These are phyloP conservation scores for Cicer yamashitae DNA, from an alignment of 306 rosid species.

Conservation along the genomic window DNA sequence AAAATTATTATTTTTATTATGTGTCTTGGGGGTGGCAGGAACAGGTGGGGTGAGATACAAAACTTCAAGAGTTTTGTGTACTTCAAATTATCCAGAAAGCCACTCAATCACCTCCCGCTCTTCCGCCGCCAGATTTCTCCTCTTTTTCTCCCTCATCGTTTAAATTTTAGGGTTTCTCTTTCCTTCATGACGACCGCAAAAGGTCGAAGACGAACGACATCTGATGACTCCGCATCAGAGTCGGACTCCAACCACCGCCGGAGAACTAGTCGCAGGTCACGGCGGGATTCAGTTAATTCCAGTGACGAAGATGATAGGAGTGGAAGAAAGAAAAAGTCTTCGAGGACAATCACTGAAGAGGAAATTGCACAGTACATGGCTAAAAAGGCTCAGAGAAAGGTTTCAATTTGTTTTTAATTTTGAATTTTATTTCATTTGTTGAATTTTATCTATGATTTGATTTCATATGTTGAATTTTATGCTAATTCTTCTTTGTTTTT, in stretches of 20 bases:
- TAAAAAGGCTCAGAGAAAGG: slow-evolving; percentile 87
- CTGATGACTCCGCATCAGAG: slow-evolving; percentile 55
- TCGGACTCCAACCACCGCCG: slow-evolving; percentile 50
- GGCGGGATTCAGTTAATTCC: slow-evolving; percentile 58
- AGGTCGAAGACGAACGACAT: slow-evolving; percentile 46
- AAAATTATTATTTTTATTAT: too few species aligned
- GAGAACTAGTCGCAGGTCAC: slow-evolving; percentile 46
- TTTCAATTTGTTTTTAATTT: slow-evolving; percentile 11
- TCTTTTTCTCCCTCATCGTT: too few species aligned
- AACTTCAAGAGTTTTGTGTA: too few species aligned
- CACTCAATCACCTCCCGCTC: too few species aligned
- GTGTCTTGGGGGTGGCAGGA: too few species aligned
- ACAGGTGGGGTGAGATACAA: too few species aligned
- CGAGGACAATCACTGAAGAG: slow-evolving; percentile 68
- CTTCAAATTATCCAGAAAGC: too few species aligned
- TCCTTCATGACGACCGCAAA: slow-evolving; percentile 30
- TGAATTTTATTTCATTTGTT: background rate
- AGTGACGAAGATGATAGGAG: slow-evolving; percentile 45
- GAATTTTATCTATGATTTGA: background rate
- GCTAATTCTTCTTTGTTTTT: background rate
- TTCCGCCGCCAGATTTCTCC: too few species aligned
- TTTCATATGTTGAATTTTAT: slow-evolving; percentile 3
- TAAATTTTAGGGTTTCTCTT: background rate
- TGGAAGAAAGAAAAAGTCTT: slow-evolving; percentile 57
- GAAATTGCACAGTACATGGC: slow-evolving; percentile 75